Evolutionary conservation across 805 yeast species (phyloP), one percentile per base, ranked within the genome.

Genomic region (Candida krabiensis): DNA sequence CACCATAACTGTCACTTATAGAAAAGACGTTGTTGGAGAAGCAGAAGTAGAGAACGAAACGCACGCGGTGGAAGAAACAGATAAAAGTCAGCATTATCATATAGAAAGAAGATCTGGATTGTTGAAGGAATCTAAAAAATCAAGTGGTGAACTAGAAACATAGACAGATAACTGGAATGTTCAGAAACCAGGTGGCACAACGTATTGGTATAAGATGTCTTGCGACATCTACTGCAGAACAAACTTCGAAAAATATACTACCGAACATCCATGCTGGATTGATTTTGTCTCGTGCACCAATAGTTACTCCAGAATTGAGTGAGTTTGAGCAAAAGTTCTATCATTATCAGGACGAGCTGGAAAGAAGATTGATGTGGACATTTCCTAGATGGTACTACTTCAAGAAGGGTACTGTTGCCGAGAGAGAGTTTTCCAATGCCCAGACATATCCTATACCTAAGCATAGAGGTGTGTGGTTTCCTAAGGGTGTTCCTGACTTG

Each of bases 361-460:
- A 89, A 70, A 81, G 81, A 56, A 76, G 98, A 53, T 71, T 93
- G 50, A 89, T 90, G 96, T 89, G 96, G 96, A 89, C 98, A 0
- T 93, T 93, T 63, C 98, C 99, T 4, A 80, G 83, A 52, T 88
- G 88, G 77, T 90, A 80, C 59, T 93, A 90, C 67, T 93, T 82
- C 69, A 86, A 84, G 57, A 82, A 77, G 53, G 98, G 98, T 45
- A 83, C 97, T 1, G 70, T 93, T 45, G 79, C 96, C 3, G 96
- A 88, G 60, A 86, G 88, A 58, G 78, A 77, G 51, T 91, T 79
- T 64, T 66, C 81, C 37, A 78, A 79, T 51, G 81, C 83, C 21
- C 96, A 91, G 59, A 76, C 71, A 42, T 81, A 82, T 38, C 95
- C 96, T 6, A 77, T 80, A 4, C 73, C 79, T 26, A 78, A 79